A percentile compares a stretch with the other conserved stretches of the same genome.
Conservation (phyloP, 31 red algal genomes). For the Endocladia muricata region DNA sequence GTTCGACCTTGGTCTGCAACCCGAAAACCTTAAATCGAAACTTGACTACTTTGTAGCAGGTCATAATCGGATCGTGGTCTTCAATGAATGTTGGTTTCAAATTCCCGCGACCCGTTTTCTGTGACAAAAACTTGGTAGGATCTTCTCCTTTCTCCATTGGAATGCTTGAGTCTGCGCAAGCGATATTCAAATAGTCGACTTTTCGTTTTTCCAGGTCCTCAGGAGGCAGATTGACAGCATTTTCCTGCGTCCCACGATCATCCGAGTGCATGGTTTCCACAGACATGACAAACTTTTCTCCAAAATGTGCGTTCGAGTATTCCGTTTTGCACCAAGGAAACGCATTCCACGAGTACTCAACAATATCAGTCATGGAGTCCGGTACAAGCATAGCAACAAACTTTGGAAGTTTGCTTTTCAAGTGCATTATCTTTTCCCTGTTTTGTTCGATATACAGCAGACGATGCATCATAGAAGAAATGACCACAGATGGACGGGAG, state of each 20-base stretch:
- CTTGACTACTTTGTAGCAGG: conserved; percentile 90
- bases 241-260: conserved; percentile 62
- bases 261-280: conserved; percentile 72
- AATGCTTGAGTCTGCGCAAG: conserved; percentile 39
- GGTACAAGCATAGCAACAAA: conserved; percentile 80
- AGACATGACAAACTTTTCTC: conserved; percentile 80
- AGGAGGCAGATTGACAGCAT: conserved; percentile 53
- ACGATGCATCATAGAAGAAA: too few species aligned
- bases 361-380: conserved; percentile 64
- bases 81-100: conserved; percentile 54
- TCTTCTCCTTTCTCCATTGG: conserved; percentile 67
- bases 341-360: conserved; percentile 86
- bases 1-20: conserved; percentile 76
- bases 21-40: conserved; percentile 84
- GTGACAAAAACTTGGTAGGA: conserved; percentile 71
- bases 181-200: conserved; percentile 77
- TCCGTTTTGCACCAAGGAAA: conserved; percentile 80
- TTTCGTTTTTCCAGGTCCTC: conserved; percentile 61
- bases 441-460: neutral
- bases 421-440: conserved; percentile 85
- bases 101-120: conserved; percentile 80
- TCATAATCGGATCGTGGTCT: conserved; percentile 74
- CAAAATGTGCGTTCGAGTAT: conserved; percentile 74
- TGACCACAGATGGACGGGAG: too few species aligned
- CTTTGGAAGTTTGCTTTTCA: conserved; percentile 72